phyloP scores from a whole-genome alignment of 73 alveolate species.

The Paramecium bursaria region DNA sequence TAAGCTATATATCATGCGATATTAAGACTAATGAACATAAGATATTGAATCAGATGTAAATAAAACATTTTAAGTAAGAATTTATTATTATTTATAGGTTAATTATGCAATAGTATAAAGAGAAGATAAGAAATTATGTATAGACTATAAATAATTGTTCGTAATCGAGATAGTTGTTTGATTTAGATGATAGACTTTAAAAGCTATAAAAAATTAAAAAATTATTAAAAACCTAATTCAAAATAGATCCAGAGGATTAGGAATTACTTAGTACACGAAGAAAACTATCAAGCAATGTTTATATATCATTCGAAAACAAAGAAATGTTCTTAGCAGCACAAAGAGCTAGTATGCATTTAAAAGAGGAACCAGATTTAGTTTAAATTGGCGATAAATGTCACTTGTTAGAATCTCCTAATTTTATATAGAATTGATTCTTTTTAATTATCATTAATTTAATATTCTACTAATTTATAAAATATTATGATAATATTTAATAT shows the following conservation, averaged over 20 bases:
- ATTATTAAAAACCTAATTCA: slow-evolving; percentile 10
- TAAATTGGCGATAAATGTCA: slow-evolving; percentile 57
- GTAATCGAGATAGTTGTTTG: background rate
- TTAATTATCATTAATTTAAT: too few relatives aligned
- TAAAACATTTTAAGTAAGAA: slow-evolving; percentile 27
- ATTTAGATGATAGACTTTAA: slow-evolving; percentile 39
- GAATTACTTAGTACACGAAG: slow-evolving; percentile 48
- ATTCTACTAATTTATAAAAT: too few relatives aligned
- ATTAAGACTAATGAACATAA: slow-evolving; percentile 31
- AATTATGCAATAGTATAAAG: slow-evolving; percentile 32
- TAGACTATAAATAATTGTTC: slow-evolving; percentile 47
- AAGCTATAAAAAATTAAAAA: slow-evolving; percentile 29
- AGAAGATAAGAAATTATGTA: slow-evolving; percentile 11
- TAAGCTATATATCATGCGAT: slow-evolving; percentile 19
- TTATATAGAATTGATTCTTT: slow-evolving; percentile 45
- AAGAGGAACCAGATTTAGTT: slow-evolving; percentile 59
- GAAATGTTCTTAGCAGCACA: slow-evolving; percentile 59
- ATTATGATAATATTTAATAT: too few relatives aligned
- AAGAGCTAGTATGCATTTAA: slow-evolving; percentile 23
- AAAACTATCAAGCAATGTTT: slow-evolving; percentile 40
- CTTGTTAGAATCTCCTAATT: slow-evolving; percentile 56
- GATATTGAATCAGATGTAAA: slow-evolving; percentile 32
- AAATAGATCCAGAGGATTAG: slow-evolving; percentile 42
- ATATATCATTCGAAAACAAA: slow-evolving; percentile 48
- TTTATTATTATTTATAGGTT: slow-evolving; percentile 2